phyloP scores from a whole-genome alignment of 345 rosid species.

The Eucalyptus brandiana region DNA sequence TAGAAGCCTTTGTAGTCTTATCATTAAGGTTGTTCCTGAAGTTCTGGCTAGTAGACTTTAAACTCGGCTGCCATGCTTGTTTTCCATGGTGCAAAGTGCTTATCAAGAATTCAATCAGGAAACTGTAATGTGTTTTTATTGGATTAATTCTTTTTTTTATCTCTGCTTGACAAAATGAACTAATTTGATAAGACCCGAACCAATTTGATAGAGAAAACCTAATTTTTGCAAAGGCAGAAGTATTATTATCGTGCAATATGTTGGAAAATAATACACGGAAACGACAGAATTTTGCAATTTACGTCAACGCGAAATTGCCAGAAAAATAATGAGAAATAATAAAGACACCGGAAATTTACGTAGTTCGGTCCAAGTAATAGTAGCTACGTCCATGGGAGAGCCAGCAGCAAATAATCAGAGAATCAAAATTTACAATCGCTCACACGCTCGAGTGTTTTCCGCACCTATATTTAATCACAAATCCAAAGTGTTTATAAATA shows the following conservation, averaged over 20 bases:
- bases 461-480: too few relatives aligned
- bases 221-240: neutral
- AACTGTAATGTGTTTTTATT: neutral
- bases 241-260: neutral
- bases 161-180: neutral
- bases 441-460: too few relatives aligned
- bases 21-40: neutral
- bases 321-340: too few relatives aligned
- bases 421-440: too few relatives aligned
- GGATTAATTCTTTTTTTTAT: too few relatives aligned
- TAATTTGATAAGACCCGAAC: neutral
- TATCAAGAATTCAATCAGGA: neutral
- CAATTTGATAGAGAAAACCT: neutral
- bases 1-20: neutral
- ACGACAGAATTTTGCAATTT: too few relatives aligned
- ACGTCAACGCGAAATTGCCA: too few relatives aligned
- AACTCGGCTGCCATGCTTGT: neutral
- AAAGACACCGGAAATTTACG: too few relatives aligned
- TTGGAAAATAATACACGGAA: too few relatives aligned
- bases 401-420: too few relatives aligned
- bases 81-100: neutral
- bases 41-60: neutral
- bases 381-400: too few relatives aligned
- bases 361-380: too few relatives aligned
- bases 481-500: fast-evolving